These are phyloP conservation scores for Lachnellula subtilissima DNA, from an alignment of 2,329 filamentous ascomycete genomes.

Conservation along the genomic window DNA sequence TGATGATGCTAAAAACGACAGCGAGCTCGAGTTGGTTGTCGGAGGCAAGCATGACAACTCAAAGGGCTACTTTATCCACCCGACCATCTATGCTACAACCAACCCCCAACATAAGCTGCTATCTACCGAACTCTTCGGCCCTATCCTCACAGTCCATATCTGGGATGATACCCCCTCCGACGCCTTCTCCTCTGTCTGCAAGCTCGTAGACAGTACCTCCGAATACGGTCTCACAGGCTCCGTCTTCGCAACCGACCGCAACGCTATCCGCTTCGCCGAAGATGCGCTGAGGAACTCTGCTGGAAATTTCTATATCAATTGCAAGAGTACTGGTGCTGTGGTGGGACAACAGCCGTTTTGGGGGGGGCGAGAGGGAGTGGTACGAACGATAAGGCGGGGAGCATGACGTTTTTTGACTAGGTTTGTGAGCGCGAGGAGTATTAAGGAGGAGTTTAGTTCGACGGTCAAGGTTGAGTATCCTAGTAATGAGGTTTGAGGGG, in stretches of 20 bases:
- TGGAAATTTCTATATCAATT: slow-evolving; percentile 84
- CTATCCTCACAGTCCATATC: slow-evolving; percentile 67
- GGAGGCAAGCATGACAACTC: slow-evolving; percentile 74
- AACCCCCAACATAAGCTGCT: slow-evolving; percentile 72
- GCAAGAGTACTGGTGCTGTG: slow-evolving; percentile 71
- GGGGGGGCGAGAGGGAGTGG: slow-evolving; percentile 64
- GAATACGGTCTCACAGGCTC: slow-evolving; percentile 76
- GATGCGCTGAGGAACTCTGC: slow-evolving; percentile 67
- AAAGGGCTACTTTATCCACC: slow-evolving; percentile 78
- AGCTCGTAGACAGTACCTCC: slow-evolving; percentile 64
- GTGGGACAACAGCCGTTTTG: slow-evolving; percentile 70
- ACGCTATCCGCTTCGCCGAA: slow-evolving; percentile 62
- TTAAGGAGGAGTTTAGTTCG: slow-evolving; percentile 71
- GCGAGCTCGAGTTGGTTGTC: slow-evolving; percentile 64
- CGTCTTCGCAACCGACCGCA: slow-evolving; percentile 67
- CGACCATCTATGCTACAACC: slow-evolving; percentile 73
- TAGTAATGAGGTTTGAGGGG: slow-evolving; percentile 54
- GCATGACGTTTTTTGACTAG: slow-evolving; percentile 55
- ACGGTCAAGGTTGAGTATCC: slow-evolving; percentile 62
- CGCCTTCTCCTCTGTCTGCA: slow-evolving; percentile 55
- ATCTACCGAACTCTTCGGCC: slow-evolving; percentile 76
- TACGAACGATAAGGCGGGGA: slow-evolving; percentile 71
- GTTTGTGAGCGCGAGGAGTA: slow-evolving; percentile 62
- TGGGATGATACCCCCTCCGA: slow-evolving; percentile 63
- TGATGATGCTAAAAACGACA: slow-evolving; percentile 72